Conservation (phyloP, 2,329 filamentous ascomycete genomes). For the Raffaelea deltoideospora region DNA sequence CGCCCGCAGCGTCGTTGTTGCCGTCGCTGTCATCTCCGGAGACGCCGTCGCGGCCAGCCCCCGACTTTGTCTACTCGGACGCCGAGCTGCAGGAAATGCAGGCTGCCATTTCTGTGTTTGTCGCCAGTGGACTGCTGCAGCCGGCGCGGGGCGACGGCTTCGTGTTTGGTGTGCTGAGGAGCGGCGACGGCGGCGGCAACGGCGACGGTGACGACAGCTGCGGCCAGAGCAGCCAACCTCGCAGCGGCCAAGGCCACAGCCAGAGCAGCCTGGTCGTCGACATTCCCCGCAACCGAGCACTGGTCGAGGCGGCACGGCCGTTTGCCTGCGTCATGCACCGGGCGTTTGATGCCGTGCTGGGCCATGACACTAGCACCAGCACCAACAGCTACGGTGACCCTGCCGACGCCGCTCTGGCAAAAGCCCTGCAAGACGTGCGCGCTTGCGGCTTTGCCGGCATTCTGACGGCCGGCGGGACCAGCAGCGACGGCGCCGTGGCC, state of each 20-base stretch:
- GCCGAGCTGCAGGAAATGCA: slow-evolving; percentile 29
- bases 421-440: slow-evolving; percentile 16
- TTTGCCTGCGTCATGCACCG: slow-evolving; percentile 37
- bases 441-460: slow-evolving; percentile 32
- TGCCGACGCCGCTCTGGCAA: slow-evolving; percentile 7
- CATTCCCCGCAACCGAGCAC: slow-evolving; percentile 19
- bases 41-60: neutral
- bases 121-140: slow-evolving; percentile 20
- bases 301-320: slow-evolving; percentile 26
- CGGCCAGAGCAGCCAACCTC: too few relatives aligned
- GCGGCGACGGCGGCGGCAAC: neutral
- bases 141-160: slow-evolving; percentile 34
- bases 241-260: too few relatives aligned
- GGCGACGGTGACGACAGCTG: too few relatives aligned
- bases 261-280: slow-evolving; percentile 24
- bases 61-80: slow-evolving; percentile 34
- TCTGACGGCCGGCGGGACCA: slow-evolving; percentile 36
- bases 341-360: slow-evolving; percentile 35
- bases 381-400: neutral
- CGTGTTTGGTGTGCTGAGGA: slow-evolving; percentile 34
- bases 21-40: too few relatives aligned
- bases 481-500: slow-evolving; percentile 17
- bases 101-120: slow-evolving; percentile 21
- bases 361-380: neutral
- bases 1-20: too few relatives aligned